Base-by-base conservation (phyloP, 192 early-diverging fungal species). In the Phycomyces blakesleeanus region DNA sequence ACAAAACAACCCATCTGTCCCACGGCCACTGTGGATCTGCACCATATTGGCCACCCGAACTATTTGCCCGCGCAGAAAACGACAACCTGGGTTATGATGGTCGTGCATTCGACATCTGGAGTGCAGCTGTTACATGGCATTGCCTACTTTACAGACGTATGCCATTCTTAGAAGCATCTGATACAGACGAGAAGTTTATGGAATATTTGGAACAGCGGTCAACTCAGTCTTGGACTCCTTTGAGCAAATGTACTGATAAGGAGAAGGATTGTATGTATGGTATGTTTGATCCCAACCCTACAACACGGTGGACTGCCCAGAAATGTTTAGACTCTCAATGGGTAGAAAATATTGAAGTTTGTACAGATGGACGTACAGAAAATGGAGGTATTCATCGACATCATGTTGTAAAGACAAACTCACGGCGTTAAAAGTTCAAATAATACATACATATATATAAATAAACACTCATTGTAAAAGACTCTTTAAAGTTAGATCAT, bases 41-140 rank as follows among this genome's bases (percentile, higher is more conserved):
- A 52, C 96, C 96, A 2, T 98, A 97, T 71, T 97, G 97, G 81
- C 90, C 96, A 11, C 96, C 96, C 1, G 96, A 96, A 76, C 81
- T 83, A 69, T 93, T 89, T 58, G 25, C 15, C 3, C 77, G 64
- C 56, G 83, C 86, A 63, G 88, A 93, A 59, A 42, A 20, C 14
- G 29, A 39, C 25, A 14, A 26, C 21, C n/a, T 14, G 1, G 53
- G 14, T 59, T 98, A 98, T 67, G 94, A 98, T 70, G 90, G 88
- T 6, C 85, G 91, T 63, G 76, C 83, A 26, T 87, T 93, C 14
- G 96, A 98, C 72, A 78, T 98, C 21, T 98, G 96, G 96, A 84
- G 91, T 18, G 81, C 85, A 29, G 96, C 91, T 53, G 91, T 98
- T 24, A 94, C 94, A 16, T 93, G 87, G 82, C 95, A 91, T 78